A percentile compares a stretch with the other conserved stretches of the same genome.
These are phyloP conservation scores for Chloranthus sessilifolius DNA, from an alignment of 164 flowering plant species.

Conservation along the genomic window DNA sequence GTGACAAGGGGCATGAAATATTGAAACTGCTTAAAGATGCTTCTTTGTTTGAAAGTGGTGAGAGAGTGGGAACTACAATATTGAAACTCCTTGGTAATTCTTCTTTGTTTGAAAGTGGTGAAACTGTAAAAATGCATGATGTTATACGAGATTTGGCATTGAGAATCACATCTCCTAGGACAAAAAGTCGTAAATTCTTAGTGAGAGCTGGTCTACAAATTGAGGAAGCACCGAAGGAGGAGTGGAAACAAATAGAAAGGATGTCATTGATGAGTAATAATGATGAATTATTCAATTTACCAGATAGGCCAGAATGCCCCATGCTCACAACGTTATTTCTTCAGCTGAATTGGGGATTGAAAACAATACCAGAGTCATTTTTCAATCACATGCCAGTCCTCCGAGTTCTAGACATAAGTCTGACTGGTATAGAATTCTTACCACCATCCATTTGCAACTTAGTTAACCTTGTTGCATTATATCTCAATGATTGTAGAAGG, in stretches of 20 bases:
- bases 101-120: conserved; percentile 3
- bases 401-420: not conserved
- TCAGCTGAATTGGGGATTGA: not conserved
- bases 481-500: not conserved
- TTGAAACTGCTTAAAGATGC: conserved; percentile 15
- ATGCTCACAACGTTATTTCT: not conserved
- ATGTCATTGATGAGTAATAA: conserved; percentile 14
- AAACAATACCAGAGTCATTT: conserved; percentile 11
- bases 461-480: not conserved
- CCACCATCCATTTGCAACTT: not conserved
- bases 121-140: conserved; percentile 22
- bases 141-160: conserved; percentile 22
- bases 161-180: conserved; percentile 4
- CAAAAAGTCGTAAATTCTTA: conserved; percentile 4
- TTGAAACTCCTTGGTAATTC: too few relatives aligned
- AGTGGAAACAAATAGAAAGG: conserved; percentile 5
- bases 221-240: conserved; percentile 7
- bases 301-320: conserved; percentile 1
- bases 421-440: not conserved
- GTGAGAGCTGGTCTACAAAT: conserved; percentile 13
- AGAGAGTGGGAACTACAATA: too few relatives aligned
- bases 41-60: conserved; percentile 14
- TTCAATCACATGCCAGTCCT: not conserved
- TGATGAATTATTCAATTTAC: not conserved
- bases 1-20: conserved; percentile 16